Conservation (phyloP, 1,284 basidiomycete genomes). For the Rugosomyces carneus region DNA sequence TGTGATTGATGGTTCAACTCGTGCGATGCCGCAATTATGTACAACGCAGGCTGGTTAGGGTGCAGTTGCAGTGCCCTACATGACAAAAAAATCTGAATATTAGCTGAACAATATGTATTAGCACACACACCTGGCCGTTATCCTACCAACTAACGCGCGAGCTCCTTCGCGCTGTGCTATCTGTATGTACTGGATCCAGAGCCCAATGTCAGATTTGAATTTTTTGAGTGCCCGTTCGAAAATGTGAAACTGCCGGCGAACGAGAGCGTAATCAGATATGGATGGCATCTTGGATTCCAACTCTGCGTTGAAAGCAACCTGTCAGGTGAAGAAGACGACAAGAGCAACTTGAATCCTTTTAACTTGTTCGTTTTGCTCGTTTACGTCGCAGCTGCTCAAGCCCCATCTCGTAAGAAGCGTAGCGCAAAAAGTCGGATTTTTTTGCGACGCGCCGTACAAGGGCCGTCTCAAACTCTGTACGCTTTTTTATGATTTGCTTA, state of each 20-base stretch:
- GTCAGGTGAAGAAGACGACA: neutral
- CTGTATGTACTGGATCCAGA: slow-evolving; percentile 88
- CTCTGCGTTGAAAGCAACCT: slow-evolving; percentile 30
- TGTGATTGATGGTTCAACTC: slow-evolving; percentile 77
- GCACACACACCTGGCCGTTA: slow-evolving; percentile 63
- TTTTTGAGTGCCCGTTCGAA: slow-evolving; percentile 86
- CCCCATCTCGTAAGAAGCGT: slow-evolving; percentile 89
- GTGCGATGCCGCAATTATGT: slow-evolving; percentile 83
- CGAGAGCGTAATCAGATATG: slow-evolving; percentile 78
- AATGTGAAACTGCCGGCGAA: slow-evolving; percentile 80
- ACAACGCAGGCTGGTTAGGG: slow-evolving; percentile 74
- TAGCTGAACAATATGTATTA: neutral
- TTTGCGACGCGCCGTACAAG: slow-evolving; percentile 80
- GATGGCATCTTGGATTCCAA: slow-evolving; percentile 49
- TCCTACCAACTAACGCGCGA: slow-evolving; percentile 70
- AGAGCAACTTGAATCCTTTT: slow-evolving; percentile 22
- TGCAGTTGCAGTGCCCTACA: slow-evolving; percentile 80
- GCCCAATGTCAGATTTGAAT: slow-evolving; percentile 82
- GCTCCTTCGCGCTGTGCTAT: slow-evolving; percentile 80
- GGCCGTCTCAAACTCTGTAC: slow-evolving; percentile 80
- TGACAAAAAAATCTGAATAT: slow-evolving; percentile 1
- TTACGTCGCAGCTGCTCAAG: slow-evolving; percentile 79
- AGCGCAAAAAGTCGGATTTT: slow-evolving; percentile 87
- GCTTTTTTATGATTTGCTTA: slow-evolving; percentile 80
- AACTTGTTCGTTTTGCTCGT: slow-evolving; percentile 68